These are phyloP conservation scores for Tulasnella sp. DNA, from an alignment of 768 basidiomycete species.

Conservation along the genomic window DNA sequence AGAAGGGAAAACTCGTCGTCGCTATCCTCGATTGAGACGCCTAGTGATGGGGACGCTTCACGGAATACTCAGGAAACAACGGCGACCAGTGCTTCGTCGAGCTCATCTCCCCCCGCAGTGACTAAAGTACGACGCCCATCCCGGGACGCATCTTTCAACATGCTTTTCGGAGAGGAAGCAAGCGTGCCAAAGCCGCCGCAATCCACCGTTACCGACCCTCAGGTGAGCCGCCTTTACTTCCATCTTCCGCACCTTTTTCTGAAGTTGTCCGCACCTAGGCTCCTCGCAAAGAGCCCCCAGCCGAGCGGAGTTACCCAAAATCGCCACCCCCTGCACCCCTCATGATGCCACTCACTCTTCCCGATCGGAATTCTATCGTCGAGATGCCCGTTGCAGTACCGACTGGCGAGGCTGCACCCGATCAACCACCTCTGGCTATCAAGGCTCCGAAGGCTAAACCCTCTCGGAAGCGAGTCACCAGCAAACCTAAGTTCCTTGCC, in stretches of 20 bases:
- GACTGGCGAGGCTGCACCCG: not conserved
- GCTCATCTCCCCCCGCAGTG: not conserved
- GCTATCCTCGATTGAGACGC: not conserved
- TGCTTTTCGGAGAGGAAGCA: not conserved
- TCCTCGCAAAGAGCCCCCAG: not conserved
- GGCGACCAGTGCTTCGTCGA: not conserved
- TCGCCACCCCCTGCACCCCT: conserved; percentile 23
- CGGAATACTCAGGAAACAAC: not conserved
- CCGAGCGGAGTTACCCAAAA: conserved; percentile 6
- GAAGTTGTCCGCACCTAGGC: not conserved
- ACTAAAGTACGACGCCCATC: not conserved
- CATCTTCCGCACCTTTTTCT: not conserved
- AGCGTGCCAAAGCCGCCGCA: not conserved
- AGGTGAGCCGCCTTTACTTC: not conserved
- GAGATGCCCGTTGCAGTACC: conserved; percentile 9
- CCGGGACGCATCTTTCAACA: conserved; percentile 2
- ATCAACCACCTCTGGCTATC: not conserved
- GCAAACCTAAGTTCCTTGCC: conserved; percentile 4
- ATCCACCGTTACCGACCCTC: not conserved
- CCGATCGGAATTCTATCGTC: conserved; percentile 15
- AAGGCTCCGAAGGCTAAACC: not conserved
- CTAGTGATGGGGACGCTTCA: not conserved
- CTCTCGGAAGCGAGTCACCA: conserved; percentile 1
- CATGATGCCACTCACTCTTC: conserved; percentile 15
- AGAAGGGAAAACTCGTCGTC: not conserved